Conservation (phyloP, 192 early-diverging fungal species). For the Backusella tuberculispora region DNA sequence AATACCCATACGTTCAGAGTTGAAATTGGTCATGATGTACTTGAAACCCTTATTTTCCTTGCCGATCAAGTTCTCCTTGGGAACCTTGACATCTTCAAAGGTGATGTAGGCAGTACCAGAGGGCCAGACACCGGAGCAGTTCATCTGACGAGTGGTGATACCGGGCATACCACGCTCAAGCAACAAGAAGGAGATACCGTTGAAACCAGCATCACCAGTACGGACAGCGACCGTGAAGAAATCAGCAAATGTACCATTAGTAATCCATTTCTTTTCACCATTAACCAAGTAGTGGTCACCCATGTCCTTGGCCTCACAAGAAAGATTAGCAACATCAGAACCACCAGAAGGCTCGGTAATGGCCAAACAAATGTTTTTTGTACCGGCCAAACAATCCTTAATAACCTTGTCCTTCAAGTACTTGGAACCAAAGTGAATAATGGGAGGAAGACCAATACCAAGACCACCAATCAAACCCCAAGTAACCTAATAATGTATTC, state of each 20-base stretch:
- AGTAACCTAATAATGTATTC: constrained; percentile 5
- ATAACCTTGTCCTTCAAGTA: constrained; percentile 72
- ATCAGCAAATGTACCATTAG: constrained; percentile 81
- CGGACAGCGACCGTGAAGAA: constrained; percentile 83
- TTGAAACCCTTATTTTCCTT: constrained; percentile 88
- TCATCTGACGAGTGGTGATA: constrained; percentile 81
- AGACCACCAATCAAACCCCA: constrained; percentile 47
- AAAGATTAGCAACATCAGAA: constrained; percentile 77
- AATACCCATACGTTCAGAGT: constrained; percentile 83
- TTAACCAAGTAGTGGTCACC: constrained; percentile 80
- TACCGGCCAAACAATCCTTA: constrained; percentile 63
- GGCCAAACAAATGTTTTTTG: constrained; percentile 79
- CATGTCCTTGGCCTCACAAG: constrained; percentile 67
- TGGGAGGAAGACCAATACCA: constrained; percentile 76
- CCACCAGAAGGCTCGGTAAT: constrained; percentile 78
- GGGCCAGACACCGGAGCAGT: constrained; percentile 83
- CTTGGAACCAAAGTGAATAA: constrained; percentile 71
- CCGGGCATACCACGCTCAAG: constrained; percentile 75
- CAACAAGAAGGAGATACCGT: constrained; percentile 75
- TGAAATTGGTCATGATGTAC: constrained; percentile 63
- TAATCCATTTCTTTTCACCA: constrained; percentile 87
- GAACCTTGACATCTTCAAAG: constrained; percentile 88
- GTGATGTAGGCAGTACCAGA: constrained; percentile 75
- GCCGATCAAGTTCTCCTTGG: constrained; percentile 83
- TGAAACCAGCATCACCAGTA: constrained; percentile 79